These are phyloP conservation scores for Malassezia sympodialis DNA, from an alignment of 1,284 basidiomycete species.

Conservation along the genomic window DNA sequence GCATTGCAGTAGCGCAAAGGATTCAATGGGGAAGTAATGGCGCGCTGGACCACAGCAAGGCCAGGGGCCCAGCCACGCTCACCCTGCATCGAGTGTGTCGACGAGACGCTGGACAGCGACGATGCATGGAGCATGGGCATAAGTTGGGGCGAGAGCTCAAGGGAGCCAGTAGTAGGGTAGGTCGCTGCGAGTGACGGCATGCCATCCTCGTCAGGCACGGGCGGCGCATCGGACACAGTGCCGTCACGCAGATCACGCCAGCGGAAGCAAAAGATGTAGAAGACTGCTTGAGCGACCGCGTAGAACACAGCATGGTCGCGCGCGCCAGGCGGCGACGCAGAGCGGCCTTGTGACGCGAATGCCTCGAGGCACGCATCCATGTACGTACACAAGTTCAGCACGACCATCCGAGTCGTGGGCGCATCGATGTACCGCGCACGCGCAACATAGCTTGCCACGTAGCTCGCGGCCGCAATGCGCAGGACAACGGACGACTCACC, in stretches of 20 bases:
- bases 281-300: constrained; percentile 81
- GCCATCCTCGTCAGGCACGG: constrained; percentile 14
- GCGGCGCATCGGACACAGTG: not conserved
- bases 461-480: constrained; percentile 41
- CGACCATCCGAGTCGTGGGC: constrained; percentile 64
- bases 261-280: constrained; percentile 95
- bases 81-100: constrained; percentile 15
- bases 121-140: constrained; percentile 11
- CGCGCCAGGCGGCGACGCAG: constrained; percentile 23
- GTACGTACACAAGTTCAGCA: constrained; percentile 73
- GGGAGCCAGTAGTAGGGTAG: constrained; percentile 10
- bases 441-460: constrained; percentile 70
- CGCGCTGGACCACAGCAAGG: constrained; percentile 67
- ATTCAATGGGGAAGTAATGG: constrained; percentile 73
- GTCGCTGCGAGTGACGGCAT: constrained; percentile 11
- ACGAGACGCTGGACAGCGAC: constrained; percentile 5
- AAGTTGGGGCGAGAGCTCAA: constrained; percentile 16
- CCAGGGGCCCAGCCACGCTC: constrained; percentile 64
- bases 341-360: constrained; percentile 33
- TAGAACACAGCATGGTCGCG: constrained; percentile 60
- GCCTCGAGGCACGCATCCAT: constrained; percentile 58
- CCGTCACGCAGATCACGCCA: constrained; percentile 66
- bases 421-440: constrained; percentile 77
- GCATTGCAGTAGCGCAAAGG: constrained; percentile 65
- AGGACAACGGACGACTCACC: constrained; percentile 33